These are phyloP conservation scores for Lagenidium giganteum DNA, from an alignment of 352 stramenopile genomes.

Conservation along the genomic window DNA sequence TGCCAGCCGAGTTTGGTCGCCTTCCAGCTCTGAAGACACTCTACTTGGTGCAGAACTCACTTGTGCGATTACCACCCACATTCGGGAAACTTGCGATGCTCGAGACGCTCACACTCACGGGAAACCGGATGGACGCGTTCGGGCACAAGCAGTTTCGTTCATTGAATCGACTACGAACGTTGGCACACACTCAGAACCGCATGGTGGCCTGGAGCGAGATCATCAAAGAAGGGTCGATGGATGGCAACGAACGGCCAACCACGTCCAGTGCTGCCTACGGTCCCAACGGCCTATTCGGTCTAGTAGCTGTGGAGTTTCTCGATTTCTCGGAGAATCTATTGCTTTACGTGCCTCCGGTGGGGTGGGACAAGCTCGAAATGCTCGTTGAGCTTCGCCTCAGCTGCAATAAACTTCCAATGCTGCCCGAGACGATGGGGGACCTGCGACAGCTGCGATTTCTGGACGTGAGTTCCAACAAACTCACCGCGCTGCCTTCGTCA, in stretches of 20 bases:
- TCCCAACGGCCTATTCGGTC: slow-evolving; percentile 22
- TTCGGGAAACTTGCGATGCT: slow-evolving; percentile 31
- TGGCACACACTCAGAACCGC: neutral
- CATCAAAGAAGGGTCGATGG: neutral
- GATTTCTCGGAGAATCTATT: slow-evolving; percentile 47
- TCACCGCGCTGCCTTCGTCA: slow-evolving; percentile 17
- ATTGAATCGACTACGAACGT: neutral
- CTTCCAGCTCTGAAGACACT: slow-evolving; percentile 22
- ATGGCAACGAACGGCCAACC: neutral
- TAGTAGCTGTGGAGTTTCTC: slow-evolving; percentile 26
- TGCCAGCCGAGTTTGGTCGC: slow-evolving; percentile 35
- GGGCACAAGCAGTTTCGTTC: slow-evolving; percentile 5
- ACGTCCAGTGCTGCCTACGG: too few species aligned
- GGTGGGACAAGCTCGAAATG: slow-evolving; percentile 20
- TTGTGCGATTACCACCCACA: slow-evolving; percentile 34
- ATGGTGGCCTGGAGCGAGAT: too few species aligned
- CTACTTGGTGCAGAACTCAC: slow-evolving; percentile 27
- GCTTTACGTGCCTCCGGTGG: slow-evolving; percentile 13
- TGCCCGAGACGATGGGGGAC: slow-evolving; percentile 20
- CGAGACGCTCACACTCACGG: slow-evolving; percentile 30
- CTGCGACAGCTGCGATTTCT: slow-evolving; percentile 27
- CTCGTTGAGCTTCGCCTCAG: slow-evolving; percentile 39
- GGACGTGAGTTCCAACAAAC: slow-evolving; percentile 39
- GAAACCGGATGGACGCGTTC: slow-evolving; percentile 44
- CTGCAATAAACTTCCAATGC: slow-evolving; percentile 30